Conservation (phyloP, 805 yeast genomes). For the Candida railenensis region DNA sequence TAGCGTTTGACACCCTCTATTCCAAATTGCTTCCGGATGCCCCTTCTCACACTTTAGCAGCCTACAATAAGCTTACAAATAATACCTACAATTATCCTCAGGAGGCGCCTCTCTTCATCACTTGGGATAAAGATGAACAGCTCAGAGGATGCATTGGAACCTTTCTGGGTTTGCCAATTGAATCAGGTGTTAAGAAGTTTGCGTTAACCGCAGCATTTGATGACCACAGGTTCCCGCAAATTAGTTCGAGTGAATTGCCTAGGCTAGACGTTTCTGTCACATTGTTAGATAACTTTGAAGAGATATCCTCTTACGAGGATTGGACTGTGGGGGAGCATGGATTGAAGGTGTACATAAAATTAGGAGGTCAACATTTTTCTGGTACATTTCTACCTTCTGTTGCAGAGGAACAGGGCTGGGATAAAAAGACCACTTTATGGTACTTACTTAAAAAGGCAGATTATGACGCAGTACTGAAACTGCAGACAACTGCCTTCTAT, state of each 20-base stretch:
- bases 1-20: conserved; percentile 35
- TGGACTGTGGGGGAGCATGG: conserved; percentile 90
- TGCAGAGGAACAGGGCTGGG: conserved; percentile 86
- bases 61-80: conserved; percentile 11
- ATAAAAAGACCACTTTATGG: conserved; percentile 63
- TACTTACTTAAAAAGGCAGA: conserved; percentile 79
- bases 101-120: conserved; percentile 72
- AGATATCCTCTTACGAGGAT: conserved; percentile 51
- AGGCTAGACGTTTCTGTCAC: conserved; percentile 64
- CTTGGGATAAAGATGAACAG: conserved; percentile 65
- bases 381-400: conserved; percentile 93
- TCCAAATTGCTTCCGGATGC: conserved; percentile 18
- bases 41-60: conserved; percentile 12
- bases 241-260: conserved; percentile 50
- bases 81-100: conserved; percentile 17
- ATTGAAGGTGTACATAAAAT: conserved; percentile 54
- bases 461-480: conserved; percentile 12
- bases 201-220: conserved; percentile 65
- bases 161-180: conserved; percentile 55
- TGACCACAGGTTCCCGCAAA: conserved; percentile 76
- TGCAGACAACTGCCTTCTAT: conserved; percentile 23
- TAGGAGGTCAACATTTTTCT: conserved; percentile 40
- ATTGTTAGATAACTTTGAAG: conserved; percentile 56
- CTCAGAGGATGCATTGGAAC: conserved; percentile 96
- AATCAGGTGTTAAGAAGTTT: conserved; percentile 59